These are phyloP conservation scores for Globisporangium mamillatum DNA, from an alignment of 352 stramenopile species.

Conservation along the genomic window DNA sequence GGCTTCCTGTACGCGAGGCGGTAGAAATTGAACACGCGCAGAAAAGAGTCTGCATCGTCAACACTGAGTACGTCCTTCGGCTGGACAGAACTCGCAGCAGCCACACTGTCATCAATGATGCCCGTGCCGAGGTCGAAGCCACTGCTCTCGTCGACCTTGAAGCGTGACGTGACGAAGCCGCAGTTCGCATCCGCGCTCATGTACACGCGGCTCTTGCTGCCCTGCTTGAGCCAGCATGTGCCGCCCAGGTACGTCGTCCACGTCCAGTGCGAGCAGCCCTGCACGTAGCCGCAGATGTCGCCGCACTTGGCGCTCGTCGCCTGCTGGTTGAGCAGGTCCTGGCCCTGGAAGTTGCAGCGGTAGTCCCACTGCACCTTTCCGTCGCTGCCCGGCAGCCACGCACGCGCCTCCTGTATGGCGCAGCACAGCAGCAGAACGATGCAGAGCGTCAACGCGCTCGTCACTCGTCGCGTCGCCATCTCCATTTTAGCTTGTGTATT, in stretches of 20 bases:
- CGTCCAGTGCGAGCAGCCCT: slow-evolving; percentile 38
- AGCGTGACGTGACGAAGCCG: slow-evolving; percentile 12
- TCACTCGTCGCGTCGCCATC: background rate
- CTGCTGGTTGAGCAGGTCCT: slow-evolving; percentile 15
- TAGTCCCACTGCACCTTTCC: slow-evolving; percentile 30
- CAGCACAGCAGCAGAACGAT: background rate
- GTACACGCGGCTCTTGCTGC: slow-evolving; percentile 10
- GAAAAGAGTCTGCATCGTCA: slow-evolving; percentile 24
- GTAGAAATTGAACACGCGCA: slow-evolving; percentile 33
- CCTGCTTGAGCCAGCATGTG: slow-evolving; percentile 34
- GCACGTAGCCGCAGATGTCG: slow-evolving; percentile 25
- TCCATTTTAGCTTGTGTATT: background rate
- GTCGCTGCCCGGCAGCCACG: slow-evolving; percentile 23
- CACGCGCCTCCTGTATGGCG: background rate
- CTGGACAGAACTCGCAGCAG: background rate
- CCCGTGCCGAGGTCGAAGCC: slow-evolving; percentile 14
- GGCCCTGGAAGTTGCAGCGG: slow-evolving; percentile 31
- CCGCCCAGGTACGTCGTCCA: slow-evolving; percentile 25
- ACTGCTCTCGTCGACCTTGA: slow-evolving; percentile 9
- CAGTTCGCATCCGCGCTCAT: slow-evolving; percentile 8
- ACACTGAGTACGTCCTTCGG: slow-evolving; percentile 17
- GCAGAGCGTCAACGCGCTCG: background rate
- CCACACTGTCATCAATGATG: background rate
- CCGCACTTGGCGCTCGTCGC: slow-evolving; percentile 30
- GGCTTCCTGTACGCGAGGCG: slow-evolving; percentile 17